Evolutionary conservation across 106 monocot species (phyloP).

Genomic region (Dendrobium catenatum): DNA sequence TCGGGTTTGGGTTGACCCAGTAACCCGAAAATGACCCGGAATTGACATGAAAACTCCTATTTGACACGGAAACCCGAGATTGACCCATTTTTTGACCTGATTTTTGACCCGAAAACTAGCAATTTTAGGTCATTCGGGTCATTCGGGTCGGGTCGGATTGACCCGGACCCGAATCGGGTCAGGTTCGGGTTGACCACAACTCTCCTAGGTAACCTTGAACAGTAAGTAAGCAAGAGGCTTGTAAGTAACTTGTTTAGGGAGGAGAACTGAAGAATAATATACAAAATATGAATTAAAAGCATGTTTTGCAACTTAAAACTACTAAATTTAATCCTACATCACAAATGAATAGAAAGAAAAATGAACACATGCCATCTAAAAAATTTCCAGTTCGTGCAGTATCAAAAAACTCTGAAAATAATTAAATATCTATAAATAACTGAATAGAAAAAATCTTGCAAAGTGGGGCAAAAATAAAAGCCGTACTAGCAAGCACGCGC

Average conservation of each 20-base stretch:
- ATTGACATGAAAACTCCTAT: slow-evolving; percentile 11
- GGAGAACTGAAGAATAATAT: background rate
- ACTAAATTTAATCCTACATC: background rate
- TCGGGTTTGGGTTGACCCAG: too few species aligned
- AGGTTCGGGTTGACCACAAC: slow-evolving; percentile 14
- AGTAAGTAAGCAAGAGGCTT: background rate
- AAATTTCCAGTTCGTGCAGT: slow-evolving; percentile 23
- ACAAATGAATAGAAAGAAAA: background rate
- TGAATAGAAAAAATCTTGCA: background rate
- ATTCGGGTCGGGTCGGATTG: too few species aligned
- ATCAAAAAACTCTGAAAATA: slow-evolving; percentile 23
- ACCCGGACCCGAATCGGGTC: background rate
- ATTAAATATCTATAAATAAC: slow-evolving; percentile 11
- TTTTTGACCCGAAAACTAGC: background rate
- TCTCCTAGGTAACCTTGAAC: slow-evolving; percentile 30
- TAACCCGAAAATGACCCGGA: too few species aligned
- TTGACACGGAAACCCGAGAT: too few species aligned
- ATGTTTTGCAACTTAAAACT: background rate
- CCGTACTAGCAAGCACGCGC: background rate
- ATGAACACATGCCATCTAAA: background rate
- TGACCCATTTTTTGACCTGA: too few species aligned
- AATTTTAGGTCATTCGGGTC: too few species aligned
- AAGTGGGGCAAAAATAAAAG: background rate
- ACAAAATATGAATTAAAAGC: background rate
- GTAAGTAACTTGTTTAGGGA: background rate